Evolutionary conservation across 2,329 filamentous ascomycete species (phyloP).

Genomic region (Beauveria pseudobassiana): DNA sequence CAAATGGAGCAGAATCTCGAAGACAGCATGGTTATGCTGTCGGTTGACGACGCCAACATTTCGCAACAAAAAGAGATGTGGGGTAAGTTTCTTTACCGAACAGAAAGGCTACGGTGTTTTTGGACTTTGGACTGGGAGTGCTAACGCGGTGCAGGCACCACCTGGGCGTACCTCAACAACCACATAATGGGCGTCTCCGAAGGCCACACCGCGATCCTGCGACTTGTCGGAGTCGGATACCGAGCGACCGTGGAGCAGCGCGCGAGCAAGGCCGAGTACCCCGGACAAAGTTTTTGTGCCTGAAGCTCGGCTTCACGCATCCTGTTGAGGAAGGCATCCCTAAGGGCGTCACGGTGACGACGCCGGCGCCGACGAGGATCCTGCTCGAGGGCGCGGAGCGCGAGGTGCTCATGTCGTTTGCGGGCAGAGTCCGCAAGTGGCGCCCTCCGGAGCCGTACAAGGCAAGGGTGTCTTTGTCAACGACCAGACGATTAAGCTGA

Average conservation of each 20-base stretch:
- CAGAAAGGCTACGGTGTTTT: background rate
- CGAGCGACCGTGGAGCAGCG: slow-evolving; percentile 76
- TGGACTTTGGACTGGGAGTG: background rate
- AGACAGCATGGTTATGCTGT: slow-evolving; percentile 57
- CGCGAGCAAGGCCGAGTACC: slow-evolving; percentile 66
- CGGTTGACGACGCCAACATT: slow-evolving; percentile 58
- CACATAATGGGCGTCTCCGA: slow-evolving; percentile 92
- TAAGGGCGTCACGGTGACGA: slow-evolving; percentile 73
- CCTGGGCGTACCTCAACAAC: slow-evolving; percentile 82
- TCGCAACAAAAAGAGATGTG: slow-evolving; percentile 90
- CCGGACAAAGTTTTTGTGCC: slow-evolving; percentile 80
- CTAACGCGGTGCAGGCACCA: slow-evolving; percentile 56
- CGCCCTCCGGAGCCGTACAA: slow-evolving; percentile 94
- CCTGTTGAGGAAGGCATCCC: slow-evolving; percentile 86
- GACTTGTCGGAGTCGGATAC: slow-evolving; percentile 93
- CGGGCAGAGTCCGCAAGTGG: slow-evolving; percentile 81
- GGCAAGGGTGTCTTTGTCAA: slow-evolving; percentile 98
- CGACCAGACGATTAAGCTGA: slow-evolving; percentile 94
- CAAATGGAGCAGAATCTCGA: slow-evolving; percentile 60
- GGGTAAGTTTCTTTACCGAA: slow-evolving; percentile 51
- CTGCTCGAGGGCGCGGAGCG: slow-evolving; percentile 83
- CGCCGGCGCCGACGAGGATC: slow-evolving; percentile 84
- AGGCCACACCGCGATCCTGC: slow-evolving; percentile 87
- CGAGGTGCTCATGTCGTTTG: slow-evolving; percentile 83
- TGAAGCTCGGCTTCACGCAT: slow-evolving; percentile 96